These are phyloP conservation scores for Lactuca saligna DNA, from an alignment of 129 eudicot genomes.

Conservation along the genomic window DNA sequence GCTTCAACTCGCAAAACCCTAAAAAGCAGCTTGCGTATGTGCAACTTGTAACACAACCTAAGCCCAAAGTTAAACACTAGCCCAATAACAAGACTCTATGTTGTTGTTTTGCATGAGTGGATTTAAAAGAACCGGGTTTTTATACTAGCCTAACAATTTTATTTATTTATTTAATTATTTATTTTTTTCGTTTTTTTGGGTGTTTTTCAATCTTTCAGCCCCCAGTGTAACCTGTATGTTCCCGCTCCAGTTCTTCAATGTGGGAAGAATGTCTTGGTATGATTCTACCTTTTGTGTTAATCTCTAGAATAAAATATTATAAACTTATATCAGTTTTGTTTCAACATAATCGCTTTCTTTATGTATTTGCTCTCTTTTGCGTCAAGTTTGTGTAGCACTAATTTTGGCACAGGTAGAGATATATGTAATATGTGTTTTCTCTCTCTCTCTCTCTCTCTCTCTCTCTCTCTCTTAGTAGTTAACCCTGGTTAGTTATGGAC, in stretches of 20 bases:
- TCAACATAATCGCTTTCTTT: too few species aligned
- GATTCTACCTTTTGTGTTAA: constrained; percentile 12
- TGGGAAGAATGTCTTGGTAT: constrained; percentile 76
- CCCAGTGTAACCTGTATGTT: constrained; percentile 88
- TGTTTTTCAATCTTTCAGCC: constrained; percentile 68
- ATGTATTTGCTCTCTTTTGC: too few species aligned
- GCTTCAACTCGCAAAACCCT: constrained; percentile 42
- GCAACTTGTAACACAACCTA: not conserved
- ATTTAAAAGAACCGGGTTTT: constrained; percentile 63
- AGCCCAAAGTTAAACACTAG: not conserved
- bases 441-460: too few species aligned
- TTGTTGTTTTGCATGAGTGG: constrained; percentile 34
- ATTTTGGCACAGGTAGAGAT: too few species aligned
- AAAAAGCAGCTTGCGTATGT: constrained; percentile 40
- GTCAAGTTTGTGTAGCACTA: too few species aligned
- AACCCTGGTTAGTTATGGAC: too few species aligned
- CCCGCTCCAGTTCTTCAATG: constrained; percentile 80
- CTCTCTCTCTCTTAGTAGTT: too few species aligned
- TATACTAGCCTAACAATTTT: constrained; percentile 42
- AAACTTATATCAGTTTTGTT: too few species aligned
- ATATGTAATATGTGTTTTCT: too few species aligned
- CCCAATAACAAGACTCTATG: too few species aligned
- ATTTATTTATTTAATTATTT: too few species aligned
- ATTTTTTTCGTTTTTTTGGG: not conserved
- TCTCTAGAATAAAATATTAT: too few species aligned